phyloP scores from a whole-genome alignment of 2,329 filamentous ascomycete species.

The Chaetothyriales sp. region DNA sequence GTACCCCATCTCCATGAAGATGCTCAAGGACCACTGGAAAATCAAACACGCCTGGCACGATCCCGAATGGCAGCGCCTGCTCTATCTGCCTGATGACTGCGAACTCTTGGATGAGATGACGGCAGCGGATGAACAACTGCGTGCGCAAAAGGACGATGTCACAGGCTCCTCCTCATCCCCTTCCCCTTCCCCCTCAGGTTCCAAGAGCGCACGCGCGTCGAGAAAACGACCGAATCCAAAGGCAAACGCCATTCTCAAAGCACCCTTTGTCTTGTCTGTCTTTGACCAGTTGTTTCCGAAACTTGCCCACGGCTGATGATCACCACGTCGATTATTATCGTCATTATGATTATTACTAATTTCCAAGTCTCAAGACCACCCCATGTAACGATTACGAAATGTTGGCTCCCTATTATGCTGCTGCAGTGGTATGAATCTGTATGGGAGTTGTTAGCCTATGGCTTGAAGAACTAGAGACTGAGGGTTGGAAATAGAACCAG shows the following conservation, averaged over 20 bases:
- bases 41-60: constrained; percentile 5
- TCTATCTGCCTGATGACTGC: constrained; percentile 13
- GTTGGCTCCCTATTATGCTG: too few species aligned
- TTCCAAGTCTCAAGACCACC: too few species aligned
- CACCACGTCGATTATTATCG: too few species aligned
- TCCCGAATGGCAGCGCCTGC: constrained; percentile 2
- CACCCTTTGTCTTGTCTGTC: constrained; percentile 4
- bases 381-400: too few species aligned
- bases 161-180: not conserved
- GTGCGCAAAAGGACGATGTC: constrained; percentile 7
- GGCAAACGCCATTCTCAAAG: constrained; percentile 6
- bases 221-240: constrained; percentile 11
- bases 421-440: too few species aligned
- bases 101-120: constrained; percentile 10
- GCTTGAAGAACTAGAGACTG: too few species aligned
- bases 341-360: too few species aligned
- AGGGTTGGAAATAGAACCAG: too few species aligned
- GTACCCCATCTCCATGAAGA: constrained; percentile 5
- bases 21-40: constrained; percentile 12
- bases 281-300: constrained; percentile 9
- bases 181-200: constrained; percentile 1
- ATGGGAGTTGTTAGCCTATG: too few species aligned
- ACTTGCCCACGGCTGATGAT: not conserved
- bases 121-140: constrained; percentile 8
- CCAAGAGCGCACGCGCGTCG: not conserved